Conservation (phyloP, 495 filamentous ascomycete genomes). For the Astrothelium macrocarpum region DNA sequence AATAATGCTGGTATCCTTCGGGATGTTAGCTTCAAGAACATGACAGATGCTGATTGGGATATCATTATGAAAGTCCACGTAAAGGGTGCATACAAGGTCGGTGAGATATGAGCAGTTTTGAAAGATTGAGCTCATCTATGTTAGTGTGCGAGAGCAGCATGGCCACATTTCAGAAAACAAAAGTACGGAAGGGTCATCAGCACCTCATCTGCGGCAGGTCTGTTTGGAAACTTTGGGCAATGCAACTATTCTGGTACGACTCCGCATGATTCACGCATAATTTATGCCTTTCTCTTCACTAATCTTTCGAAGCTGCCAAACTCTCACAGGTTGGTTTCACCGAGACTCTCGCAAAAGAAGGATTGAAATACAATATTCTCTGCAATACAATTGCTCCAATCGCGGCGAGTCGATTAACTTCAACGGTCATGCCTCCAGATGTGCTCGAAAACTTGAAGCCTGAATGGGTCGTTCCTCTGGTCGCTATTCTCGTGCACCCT, state of each 20-base stretch:
- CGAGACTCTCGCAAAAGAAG: constrained; percentile 96
- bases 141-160: constrained; percentile 83
- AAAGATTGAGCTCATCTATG: constrained; percentile 8
- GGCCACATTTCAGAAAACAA: constrained; percentile 97
- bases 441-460: constrained; percentile 81
- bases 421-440: constrained; percentile 95
- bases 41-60: constrained; percentile 96
- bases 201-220: constrained; percentile 87
- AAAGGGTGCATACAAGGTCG: constrained; percentile 83
- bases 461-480: constrained; percentile 91
- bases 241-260: constrained; percentile 77
- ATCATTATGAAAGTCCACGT: constrained; percentile 88
- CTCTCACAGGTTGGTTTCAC: constrained; percentile 95
- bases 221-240: constrained; percentile 95
- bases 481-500: constrained; percentile 81
- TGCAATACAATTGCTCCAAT: constrained; percentile 95
- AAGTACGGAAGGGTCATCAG: constrained; percentile 96
- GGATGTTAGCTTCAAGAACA: constrained; percentile 97
- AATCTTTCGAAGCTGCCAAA: constrained; percentile 61
- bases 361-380: constrained; percentile 95
- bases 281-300: constrained; percentile 6
- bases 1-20: constrained; percentile 98
- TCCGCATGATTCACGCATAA: background rate
- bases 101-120: background rate
- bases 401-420: constrained; percentile 92